Evolutionary conservation across 2,329 filamentous ascomycete genomes (phyloP), one percentile per base, ranked within the genome.

Genomic region (Pyricularia sp.): DNA sequence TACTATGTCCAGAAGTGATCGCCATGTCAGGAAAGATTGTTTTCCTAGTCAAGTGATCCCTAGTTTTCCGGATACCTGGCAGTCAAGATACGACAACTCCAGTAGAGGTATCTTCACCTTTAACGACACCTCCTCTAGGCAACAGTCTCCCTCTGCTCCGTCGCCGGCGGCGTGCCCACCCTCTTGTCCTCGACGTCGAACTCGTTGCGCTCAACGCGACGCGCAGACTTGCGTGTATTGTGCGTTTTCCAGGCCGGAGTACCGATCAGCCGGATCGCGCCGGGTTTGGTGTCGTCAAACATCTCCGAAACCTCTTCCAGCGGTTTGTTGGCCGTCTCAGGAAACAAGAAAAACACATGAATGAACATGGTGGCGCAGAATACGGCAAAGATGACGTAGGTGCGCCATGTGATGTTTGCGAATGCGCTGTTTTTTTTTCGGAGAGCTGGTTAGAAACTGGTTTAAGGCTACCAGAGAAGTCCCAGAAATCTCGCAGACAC

Each of bases 171-270:
- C 14, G n/a, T 42, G 30, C 10, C 30, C 3, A 69, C 74, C 42
- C 77, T 69, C 75, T 79, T 79, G 71, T 80, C 77, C 63, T 78
- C 76, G 3, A 75, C 73, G 64, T 75, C 75, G n/a, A 77, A 65
- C 69, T 78, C 70, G 71, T 77, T 77, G 55, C 75, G 76, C 74
- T 81, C 79, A 50, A 75, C 70, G 42, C 71, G 72, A 7, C 77
- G 73, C 17, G 76, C 72, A 65, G 75, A 71, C 31, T 72, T 69
- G 69, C 78, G 78, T 50, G 74, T 73, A 68, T 82, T 81, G 70
- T 71, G 74, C 1, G 80, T 82, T 76, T 78, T 80, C 80, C 80
- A 82, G 50, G 80, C 80, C 5, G 79, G 80, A 3, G 73, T 78
- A 64, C 79, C 80, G 33, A 82, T 75, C 72, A 76, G 78, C 64